These are phyloP conservation scores for Colletotrichum scovillei DNA, from an alignment of 2,329 filamentous ascomycete species.

Conservation along the genomic window DNA sequence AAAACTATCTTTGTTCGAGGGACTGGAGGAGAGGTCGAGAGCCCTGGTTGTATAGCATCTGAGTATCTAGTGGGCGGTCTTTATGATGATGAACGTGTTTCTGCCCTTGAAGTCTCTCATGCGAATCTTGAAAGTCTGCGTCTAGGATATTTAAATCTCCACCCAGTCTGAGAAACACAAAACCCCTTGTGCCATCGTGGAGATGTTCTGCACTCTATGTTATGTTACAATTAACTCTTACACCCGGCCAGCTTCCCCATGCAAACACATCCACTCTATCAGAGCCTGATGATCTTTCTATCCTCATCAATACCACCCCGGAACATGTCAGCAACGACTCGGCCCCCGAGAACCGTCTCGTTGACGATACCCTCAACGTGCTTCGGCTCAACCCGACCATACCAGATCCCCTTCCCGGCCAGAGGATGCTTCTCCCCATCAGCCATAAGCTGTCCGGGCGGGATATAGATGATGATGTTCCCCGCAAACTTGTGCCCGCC, in stretches of 20 bases:
- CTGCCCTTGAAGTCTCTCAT: not conserved
- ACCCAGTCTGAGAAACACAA: not conserved
- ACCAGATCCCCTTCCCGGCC: constrained; percentile 82
- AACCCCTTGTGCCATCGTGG: not conserved
- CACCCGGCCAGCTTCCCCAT: not conserved
- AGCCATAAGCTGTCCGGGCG: constrained; percentile 59
- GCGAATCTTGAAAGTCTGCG: not conserved
- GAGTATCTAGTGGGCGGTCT: not conserved
- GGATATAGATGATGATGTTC: constrained; percentile 85
- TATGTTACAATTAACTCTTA: constrained; percentile 13
- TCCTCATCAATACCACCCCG: constrained; percentile 73
- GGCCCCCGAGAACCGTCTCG: constrained; percentile 76
- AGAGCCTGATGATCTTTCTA: constrained; percentile 62
- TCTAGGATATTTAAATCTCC: not conserved
- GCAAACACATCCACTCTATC: not conserved
- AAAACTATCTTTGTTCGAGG: too few species aligned
- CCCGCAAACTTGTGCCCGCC: constrained; percentile 89
- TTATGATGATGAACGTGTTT: not conserved
- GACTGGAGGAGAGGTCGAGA: not conserved
- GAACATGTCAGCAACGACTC: constrained; percentile 77
- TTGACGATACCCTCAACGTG: constrained; percentile 81
- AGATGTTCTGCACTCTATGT: not conserved
- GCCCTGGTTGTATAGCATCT: not conserved
- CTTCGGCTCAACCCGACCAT: constrained; percentile 79
- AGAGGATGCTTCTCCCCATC: constrained; percentile 65